A percentile compares a stretch with the other conserved stretches of the same genome.
Evolutionary conservation across 306 rosid species (phyloP).

Genomic region (Medicago truncatula): MtrunA17r5.0-ANR NC_053046.1:40641501-40642000

Average conservation of each 20-base stretch:
- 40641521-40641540: neutral
- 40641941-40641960: neutral
- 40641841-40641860: neutral
- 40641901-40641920: neutral
- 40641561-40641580: neutral
- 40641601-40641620: neutral
- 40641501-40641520: neutral
- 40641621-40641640: slow-evolving; percentile 2
- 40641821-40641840: neutral
- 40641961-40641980: neutral
- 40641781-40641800: neutral
- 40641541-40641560: neutral
- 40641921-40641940: neutral
- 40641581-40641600: neutral
- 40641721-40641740: neutral
- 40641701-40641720: neutral
- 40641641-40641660: slow-evolving; percentile 9
- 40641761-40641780: neutral
- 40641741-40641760: neutral
- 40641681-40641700: neutral
- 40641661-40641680: neutral
- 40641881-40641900: neutral
- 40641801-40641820: neutral
- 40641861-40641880: neutral
- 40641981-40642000: neutral